Conservation (phyloP, 768 basidiomycete species). For the Panellus pusillus region DNA sequence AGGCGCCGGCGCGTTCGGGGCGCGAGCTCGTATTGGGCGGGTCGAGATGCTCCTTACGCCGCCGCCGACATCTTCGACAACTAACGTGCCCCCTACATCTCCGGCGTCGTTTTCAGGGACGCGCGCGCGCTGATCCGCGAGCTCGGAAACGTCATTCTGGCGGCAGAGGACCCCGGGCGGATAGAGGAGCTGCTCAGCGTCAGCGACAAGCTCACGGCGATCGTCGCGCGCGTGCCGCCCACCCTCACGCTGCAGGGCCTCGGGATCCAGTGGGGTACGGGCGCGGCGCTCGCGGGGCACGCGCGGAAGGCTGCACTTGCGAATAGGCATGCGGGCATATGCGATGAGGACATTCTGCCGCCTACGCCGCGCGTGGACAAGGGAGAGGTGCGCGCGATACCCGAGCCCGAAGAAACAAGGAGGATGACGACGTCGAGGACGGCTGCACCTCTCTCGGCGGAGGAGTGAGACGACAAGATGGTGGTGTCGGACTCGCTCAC, state of each 20-base stretch:
- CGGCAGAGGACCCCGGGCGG: slow-evolving; percentile 55
- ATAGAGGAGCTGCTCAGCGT: slow-evolving; percentile 68
- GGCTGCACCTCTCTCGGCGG: slow-evolving; percentile 31
- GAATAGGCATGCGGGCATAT: slow-evolving; percentile 20
- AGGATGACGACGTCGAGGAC: slow-evolving; percentile 50
- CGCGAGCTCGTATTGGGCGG: slow-evolving; percentile 40
- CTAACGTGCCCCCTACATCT: slow-evolving; percentile 20
- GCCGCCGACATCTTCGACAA: slow-evolving; percentile 10
- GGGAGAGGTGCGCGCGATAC: slow-evolving; percentile 72
- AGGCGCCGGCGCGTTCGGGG: slow-evolving; percentile 47
- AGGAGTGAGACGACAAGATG: slow-evolving; percentile 30
- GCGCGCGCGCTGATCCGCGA: slow-evolving; percentile 54
- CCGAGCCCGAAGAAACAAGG: slow-evolving; percentile 60
- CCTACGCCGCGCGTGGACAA: slow-evolving; percentile 73
- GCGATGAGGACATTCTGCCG: slow-evolving; percentile 35
- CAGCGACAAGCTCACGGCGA: slow-evolving; percentile 66
- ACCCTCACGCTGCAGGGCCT: slow-evolving; percentile 45
- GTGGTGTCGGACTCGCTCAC: slow-evolving; percentile 34
- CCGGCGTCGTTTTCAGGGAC: slow-evolving; percentile 42
- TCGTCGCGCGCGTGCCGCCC: slow-evolving; percentile 51
- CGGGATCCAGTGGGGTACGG: slow-evolving; percentile 32
- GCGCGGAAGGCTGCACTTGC: background rate
- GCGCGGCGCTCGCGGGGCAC: slow-evolving; percentile 4
- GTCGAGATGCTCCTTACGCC: slow-evolving; percentile 34
- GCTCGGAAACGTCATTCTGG: slow-evolving; percentile 53